phyloP scores from a whole-genome alignment of 2,329 filamentous ascomycete species.

The Xylaria hypoxylon region DNA sequence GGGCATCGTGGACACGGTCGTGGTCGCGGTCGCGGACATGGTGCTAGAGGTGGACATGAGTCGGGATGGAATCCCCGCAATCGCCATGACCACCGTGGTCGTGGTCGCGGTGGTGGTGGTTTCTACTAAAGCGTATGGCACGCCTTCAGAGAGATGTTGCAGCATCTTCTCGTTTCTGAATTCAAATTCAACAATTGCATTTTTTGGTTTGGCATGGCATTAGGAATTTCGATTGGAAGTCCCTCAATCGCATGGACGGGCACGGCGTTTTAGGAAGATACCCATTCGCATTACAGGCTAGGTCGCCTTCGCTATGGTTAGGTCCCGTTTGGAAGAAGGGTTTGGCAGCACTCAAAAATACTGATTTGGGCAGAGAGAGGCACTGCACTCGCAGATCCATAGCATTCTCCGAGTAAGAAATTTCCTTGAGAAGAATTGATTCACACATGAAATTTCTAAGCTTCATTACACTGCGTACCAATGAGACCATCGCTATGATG shows the following conservation, averaged over 20 bases:
- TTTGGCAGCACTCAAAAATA: constrained; percentile 6
- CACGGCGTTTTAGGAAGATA: constrained; percentile 42
- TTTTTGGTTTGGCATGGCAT: constrained; percentile 19
- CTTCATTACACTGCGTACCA: too few species aligned
- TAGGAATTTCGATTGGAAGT: constrained; percentile 14
- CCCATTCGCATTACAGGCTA: constrained; percentile 37
- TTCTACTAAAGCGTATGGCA: constrained; percentile 37
- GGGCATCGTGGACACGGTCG: constrained; percentile 44
- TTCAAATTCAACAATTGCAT: constrained; percentile 18
- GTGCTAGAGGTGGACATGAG: constrained; percentile 45
- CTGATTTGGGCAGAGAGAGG: background rate
- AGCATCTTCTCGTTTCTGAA: constrained; percentile 9
- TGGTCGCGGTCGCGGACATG: constrained; percentile 40
- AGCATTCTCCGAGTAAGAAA: background rate
- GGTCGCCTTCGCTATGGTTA: constrained; percentile 16
- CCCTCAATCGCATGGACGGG: constrained; percentile 22
- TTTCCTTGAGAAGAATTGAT: background rate
- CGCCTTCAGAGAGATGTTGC: background rate
- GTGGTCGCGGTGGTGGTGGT: constrained; percentile 43
- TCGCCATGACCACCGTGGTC: constrained; percentile 46
- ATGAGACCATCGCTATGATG: background rate
- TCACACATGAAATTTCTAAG: background rate
- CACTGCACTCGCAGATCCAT: background rate
- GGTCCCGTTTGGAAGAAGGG: background rate
- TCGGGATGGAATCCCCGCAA: constrained; percentile 45